phyloP scores from a whole-genome alignment of 768 basidiomycete species.

The Termitomyces sp. region DNA sequence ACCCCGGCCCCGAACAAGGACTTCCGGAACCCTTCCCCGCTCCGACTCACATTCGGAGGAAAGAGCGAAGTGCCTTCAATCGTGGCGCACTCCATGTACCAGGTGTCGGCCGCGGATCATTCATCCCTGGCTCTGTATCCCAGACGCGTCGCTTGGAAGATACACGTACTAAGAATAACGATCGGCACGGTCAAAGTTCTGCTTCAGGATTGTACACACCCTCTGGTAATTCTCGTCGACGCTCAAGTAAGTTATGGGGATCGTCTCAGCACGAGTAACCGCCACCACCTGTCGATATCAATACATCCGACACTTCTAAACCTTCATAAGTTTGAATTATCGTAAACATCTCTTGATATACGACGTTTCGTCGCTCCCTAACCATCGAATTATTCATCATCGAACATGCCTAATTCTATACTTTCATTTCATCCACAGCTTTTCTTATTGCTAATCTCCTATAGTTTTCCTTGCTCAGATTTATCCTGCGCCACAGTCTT shows the following conservation, averaged over 20 bases:
- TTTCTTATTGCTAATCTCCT: neutral
- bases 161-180: constrained; percentile 1
- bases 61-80: constrained; percentile 78
- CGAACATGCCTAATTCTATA: neutral
- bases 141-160: constrained; percentile 13
- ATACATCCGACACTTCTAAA: neutral
- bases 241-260: neutral
- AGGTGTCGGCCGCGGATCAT: constrained; percentile 12
- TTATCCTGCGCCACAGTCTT: neutral
- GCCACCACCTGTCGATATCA: neutral
- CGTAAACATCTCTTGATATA: neutral
- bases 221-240: neutral
- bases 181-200: constrained; percentile 4
- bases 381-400: neutral
- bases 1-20: constrained; percentile 64
- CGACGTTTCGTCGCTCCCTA: neutral
- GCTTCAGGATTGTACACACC: neutral
- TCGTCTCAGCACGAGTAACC: neutral
- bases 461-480: neutral
- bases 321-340: neutral
- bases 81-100: constrained; percentile 63
- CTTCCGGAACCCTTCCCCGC: constrained; percentile 76
- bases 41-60: constrained; percentile 74
- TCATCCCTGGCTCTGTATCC: constrained; percentile 8
- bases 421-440: no score